Percentiles rank a stretch among this genome's conserved stretches.
These are phyloP conservation scores for Penicillium manginii DNA, from an alignment of 495 filamentous ascomycete species.

Conservation along the genomic window DNA sequence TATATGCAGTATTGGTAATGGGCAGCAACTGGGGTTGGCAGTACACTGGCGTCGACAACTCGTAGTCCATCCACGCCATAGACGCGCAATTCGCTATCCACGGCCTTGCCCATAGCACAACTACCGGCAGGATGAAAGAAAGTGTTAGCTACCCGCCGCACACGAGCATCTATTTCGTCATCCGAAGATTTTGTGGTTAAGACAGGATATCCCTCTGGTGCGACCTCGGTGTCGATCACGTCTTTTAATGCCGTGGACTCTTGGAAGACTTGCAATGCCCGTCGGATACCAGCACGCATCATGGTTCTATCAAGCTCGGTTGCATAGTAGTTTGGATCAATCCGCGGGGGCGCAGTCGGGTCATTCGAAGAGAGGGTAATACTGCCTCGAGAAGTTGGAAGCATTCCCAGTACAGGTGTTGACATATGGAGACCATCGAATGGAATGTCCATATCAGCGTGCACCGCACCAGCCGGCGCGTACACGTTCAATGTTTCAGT, in stretches of 20 bases:
- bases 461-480: constrained; percentile 24
- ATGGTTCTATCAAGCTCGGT: constrained; percentile 39
- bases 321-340: constrained; percentile 48
- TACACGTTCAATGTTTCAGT: constrained; percentile 32
- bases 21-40: constrained; percentile 36
- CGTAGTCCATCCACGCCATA: constrained; percentile 41
- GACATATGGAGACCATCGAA: constrained; percentile 45
- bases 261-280: constrained; percentile 8
- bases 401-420: constrained; percentile 31
- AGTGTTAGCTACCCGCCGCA: constrained; percentile 23
- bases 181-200: constrained; percentile 30
- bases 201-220: constrained; percentile 18
- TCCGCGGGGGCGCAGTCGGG: constrained; percentile 30
- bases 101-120: constrained; percentile 45
- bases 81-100: constrained; percentile 41
- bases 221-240: constrained; percentile 26
- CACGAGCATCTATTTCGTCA: constrained; percentile 32
- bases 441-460: constrained; percentile 24
- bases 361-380: constrained; percentile 42
- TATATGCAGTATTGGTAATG: constrained; percentile 39
- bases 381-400: constrained; percentile 45
- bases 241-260: constrained; percentile 26
- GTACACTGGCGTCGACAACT: constrained; percentile 44
- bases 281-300: constrained; percentile 28
- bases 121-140: constrained; percentile 37